phyloP scores from a whole-genome alignment of 1,139 yeast species.

The Pichia sp. region DNA sequence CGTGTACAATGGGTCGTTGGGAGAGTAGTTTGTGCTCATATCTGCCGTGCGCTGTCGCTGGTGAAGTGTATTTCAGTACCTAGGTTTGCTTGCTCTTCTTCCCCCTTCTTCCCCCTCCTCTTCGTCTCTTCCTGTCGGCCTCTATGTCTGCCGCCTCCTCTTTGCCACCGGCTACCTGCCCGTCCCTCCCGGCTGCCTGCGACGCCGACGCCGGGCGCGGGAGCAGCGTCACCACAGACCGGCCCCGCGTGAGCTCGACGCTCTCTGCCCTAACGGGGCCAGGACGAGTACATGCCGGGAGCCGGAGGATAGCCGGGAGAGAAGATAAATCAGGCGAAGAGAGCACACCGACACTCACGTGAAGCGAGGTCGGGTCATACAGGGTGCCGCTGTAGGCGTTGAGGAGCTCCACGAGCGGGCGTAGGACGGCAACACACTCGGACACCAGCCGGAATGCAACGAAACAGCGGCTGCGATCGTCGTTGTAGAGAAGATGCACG shows the following conservation, averaged over 20 bases:
- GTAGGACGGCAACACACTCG: neutral
- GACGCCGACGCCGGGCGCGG: neutral
- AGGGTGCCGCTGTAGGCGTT: neutral
- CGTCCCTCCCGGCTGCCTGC: neutral
- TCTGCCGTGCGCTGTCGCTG: too few species aligned
- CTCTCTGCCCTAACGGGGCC: neutral
- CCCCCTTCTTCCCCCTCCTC: neutral
- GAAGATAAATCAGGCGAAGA: neutral
- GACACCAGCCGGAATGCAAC: neutral
- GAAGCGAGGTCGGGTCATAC: neutral
- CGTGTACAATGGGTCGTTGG: slow-evolving; percentile 30
- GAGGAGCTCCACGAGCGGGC: neutral
- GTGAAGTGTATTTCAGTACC: too few species aligned
- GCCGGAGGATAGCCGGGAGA: neutral
- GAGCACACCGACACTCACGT: neutral
- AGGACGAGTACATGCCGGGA: neutral
- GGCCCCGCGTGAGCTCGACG: slow-evolving; percentile 1
- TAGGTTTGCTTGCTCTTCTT: neutral
- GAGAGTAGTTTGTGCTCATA: slow-evolving; percentile 15
- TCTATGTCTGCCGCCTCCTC: neutral
- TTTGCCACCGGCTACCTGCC: slow-evolving; percentile 1
- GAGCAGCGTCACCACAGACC: neutral
- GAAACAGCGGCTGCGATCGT: neutral
- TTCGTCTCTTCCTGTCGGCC: neutral
- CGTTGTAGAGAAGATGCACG: neutral